Evolutionary conservation across 2,329 filamentous ascomycete species (phyloP).

Genomic region (Trichophyton simii): DNA sequence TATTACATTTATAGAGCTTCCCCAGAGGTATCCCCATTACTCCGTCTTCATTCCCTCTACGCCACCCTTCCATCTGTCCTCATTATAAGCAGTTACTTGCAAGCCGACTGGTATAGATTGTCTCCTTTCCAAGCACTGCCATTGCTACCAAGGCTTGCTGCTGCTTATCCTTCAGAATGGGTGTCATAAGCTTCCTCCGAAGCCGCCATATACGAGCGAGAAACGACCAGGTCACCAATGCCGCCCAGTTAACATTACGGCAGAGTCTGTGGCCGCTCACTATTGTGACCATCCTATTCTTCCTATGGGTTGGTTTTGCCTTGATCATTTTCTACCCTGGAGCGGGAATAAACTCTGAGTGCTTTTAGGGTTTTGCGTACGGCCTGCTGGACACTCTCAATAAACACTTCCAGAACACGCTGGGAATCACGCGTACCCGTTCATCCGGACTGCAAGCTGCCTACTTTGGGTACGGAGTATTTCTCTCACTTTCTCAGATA

Average conservation of each 20-base stretch:
- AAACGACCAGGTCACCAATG: conserved; percentile 28
- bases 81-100: neutral
- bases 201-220: conserved; percentile 23
- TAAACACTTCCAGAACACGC: conserved; percentile 46
- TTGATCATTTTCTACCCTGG: neutral
- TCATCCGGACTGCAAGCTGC: conserved; percentile 52
- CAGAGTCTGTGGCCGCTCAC: conserved; percentile 34
- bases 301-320: conserved; percentile 37
- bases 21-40: neutral
- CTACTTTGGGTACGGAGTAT: conserved; percentile 44
- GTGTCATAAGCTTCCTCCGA: conserved; percentile 19
- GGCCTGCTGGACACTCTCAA: conserved; percentile 40
- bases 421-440: conserved; percentile 43
- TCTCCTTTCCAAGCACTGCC: neutral
- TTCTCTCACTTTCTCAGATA: neutral
- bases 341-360: neutral
- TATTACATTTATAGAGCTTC: neutral
- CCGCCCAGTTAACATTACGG: conserved; percentile 31
- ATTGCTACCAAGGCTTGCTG: neutral
- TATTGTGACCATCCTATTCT: conserved; percentile 39
- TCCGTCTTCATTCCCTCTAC: neutral
- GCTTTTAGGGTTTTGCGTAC: conserved; percentile 34
- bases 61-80: neutral
- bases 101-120: neutral
- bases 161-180: conserved; percentile 15